Base-by-base conservation (phyloP, 2,329 filamentous ascomycete species). In the Colletotrichum endophyticum region DNA sequence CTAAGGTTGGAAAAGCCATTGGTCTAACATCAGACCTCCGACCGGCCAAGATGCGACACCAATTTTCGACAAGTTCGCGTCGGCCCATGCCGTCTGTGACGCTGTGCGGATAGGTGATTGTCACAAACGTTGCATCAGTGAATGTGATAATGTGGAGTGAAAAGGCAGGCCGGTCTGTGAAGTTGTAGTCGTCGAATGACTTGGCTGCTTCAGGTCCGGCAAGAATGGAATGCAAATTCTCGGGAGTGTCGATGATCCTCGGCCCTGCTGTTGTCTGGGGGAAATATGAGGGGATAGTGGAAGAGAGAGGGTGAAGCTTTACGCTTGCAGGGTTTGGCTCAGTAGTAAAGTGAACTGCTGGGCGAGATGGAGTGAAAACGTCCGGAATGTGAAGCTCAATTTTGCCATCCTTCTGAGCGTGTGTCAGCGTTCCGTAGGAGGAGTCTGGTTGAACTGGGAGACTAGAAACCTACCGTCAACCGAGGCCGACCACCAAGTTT, bases 121-220 rank as follows among this genome's bases (percentile, higher is more conserved):
- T 83, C 1, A 91, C 82, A 0, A 91, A 80, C 0, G 90, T 91
- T 1, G 88, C 87, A 73, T 92, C 86, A 4, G 78, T 78, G 78
- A 91, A 91, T 0, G 85, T 84, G 3, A 86, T 84, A 61, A 91
- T 82, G 73, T 89, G 88, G 5, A 91, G 80, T 5, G 84, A 84
- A 5, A 91, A 78, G 78, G 87, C 86, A 1, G 89, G 88, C n/a
- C 78, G 80, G 78, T 90, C 88, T 5, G 79, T 76, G 66, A 81
- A 78, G 15, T 88, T 68, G 77, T 85, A 88, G 72, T 89, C 87
- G 1, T 82, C 78, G 1, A 88, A 77, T 4, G 77, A 81, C 4
- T 12, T 67, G 3, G 80, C 79, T 11, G 76, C 78, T 9, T 76
- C 78, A 6, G 70, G 73, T 1, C 73, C 66, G 4, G 73, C 76